A percentile compares a stretch with the other conserved stretches of the same genome.
Conservation (phyloP, 2,329 filamentous ascomycete species). For the Cytospora schulzeri region DNA sequence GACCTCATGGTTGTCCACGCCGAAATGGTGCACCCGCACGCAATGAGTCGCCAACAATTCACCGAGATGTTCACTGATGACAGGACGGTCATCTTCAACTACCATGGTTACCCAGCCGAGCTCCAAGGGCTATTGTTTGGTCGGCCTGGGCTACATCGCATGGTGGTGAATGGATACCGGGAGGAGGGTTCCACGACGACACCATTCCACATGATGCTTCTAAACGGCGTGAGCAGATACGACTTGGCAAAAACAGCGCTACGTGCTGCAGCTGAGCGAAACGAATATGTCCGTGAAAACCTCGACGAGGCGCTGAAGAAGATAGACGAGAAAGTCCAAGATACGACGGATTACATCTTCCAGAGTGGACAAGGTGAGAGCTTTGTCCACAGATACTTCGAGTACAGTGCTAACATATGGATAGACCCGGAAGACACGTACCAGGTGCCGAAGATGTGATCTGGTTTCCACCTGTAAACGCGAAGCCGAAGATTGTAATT, state of each 20-base stretch:
- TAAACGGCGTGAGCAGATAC: slow-evolving; percentile 62
- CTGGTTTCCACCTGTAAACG: background rate
- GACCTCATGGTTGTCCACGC: slow-evolving; percentile 65
- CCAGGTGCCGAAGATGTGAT: slow-evolving; percentile 47
- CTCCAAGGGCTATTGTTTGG: slow-evolving; percentile 64
- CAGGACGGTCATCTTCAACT: slow-evolving; percentile 63
- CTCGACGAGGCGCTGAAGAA: slow-evolving; percentile 51
- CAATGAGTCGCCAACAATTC: slow-evolving; percentile 55
- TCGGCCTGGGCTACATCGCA: slow-evolving; percentile 51
- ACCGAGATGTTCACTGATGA: slow-evolving; percentile 59
- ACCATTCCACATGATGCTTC: slow-evolving; percentile 70
- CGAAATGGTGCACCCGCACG: slow-evolving; percentile 60
- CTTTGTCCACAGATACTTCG: background rate
- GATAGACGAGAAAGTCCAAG: slow-evolving; percentile 50
- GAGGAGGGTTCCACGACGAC: slow-evolving; percentile 70
- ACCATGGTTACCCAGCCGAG: slow-evolving; percentile 65
- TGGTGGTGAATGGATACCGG: slow-evolving; percentile 60
- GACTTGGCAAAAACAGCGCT: slow-evolving; percentile 60
- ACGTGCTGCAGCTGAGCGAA: slow-evolving; percentile 47
- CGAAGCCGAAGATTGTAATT: no score
- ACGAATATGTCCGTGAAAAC: slow-evolving; percentile 48
- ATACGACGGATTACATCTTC: slow-evolving; percentile 55
- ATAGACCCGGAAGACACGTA: slow-evolving; percentile 56
- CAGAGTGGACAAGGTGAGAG: slow-evolving; percentile 53
- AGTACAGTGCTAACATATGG: slow-evolving; percentile 24